phyloP scores from a whole-genome alignment of 2,329 filamentous ascomycete species.

The Fusarium incarnatum region DNA sequence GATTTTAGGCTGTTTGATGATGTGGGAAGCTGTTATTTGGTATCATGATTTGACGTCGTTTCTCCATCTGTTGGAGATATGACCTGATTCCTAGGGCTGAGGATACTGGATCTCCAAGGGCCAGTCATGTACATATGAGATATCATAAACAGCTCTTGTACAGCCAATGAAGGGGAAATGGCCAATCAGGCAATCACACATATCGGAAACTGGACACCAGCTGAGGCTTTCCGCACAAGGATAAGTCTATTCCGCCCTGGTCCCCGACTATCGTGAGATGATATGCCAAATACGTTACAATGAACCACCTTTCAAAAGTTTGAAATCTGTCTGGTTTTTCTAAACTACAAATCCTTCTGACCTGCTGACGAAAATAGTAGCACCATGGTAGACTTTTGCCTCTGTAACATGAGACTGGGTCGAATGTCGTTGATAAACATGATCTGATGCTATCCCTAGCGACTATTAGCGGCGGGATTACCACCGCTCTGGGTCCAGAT shows the following conservation, averaged over 20 bases:
- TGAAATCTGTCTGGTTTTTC: neutral
- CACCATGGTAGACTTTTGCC: neutral
- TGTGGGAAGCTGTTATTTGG: neutral
- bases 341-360: conserved; percentile 50
- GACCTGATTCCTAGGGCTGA: neutral
- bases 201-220: neutral
- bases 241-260: no score
- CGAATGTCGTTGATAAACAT: neutral
- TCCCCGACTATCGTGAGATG: neutral
- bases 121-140: neutral
- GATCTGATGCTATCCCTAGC: conserved; percentile 13
- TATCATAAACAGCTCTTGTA: neutral
- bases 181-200: neutral
- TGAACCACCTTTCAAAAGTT: neutral
- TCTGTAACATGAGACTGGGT: conserved; percentile 8
- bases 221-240: neutral
- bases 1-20: neutral
- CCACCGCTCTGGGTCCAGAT: conserved; percentile 32
- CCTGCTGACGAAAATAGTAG: neutral
- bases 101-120: neutral
- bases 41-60: fast-evolving
- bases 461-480: conserved; percentile 17
- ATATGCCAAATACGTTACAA: neutral
- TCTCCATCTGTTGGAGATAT: neutral
- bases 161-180: neutral